Base-by-base conservation (phyloP, 2,329 filamentous ascomycete genomes). In the Botryosphaeria dothidea region DNA sequence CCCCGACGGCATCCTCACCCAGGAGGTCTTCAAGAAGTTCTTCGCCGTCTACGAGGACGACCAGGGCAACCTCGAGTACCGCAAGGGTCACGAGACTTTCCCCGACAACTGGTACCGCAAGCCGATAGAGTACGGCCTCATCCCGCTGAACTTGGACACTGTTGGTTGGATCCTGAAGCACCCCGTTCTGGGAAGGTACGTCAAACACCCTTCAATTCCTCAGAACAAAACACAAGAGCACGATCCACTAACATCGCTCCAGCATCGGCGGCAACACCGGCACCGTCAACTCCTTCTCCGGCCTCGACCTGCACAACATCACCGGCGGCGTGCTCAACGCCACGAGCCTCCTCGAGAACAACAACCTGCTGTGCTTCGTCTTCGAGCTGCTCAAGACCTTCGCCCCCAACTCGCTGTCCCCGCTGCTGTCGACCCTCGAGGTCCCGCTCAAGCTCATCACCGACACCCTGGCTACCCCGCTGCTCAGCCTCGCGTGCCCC, bases 181-280 rank as follows among this genome's bases (percentile, higher is more conserved):
- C 81, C 64, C 64, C 0, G 72, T 79, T 21, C 76, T 84, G 17
- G 61, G 49, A 43, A 64, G 61, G 74, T 68, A 62, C 25, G 46
- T 4, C 3, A 23, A n/a, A 15, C 38, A 3, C 38, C 38, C 38
- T n/a, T 41, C n/a, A n/a, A n/a, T n/a, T n/a, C n/a, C 17, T 41
- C 38, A 2, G 9, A 4, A 7, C 11, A 15, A 41, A 13, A n/a
- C 4, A 2, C 8, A 8, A 41, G 15, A 17, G 38, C 31, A 34
- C 13, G 38, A n/a, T 41, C 2, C 4, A 41, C 38, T 41, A 13
- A 41, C 11, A 23, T 15, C 19, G 45, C 41, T 45, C n/a, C 62
- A 65, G 62, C 62, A 78, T 86, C 17, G 85, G 84, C 9, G 84
- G 84, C 9, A 86, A 86, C 68, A 79, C 80, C 4, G 82, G 84